phyloP scores from a whole-genome alignment of 73 alveolate species.

The Durusdinium trenchii region DNA sequence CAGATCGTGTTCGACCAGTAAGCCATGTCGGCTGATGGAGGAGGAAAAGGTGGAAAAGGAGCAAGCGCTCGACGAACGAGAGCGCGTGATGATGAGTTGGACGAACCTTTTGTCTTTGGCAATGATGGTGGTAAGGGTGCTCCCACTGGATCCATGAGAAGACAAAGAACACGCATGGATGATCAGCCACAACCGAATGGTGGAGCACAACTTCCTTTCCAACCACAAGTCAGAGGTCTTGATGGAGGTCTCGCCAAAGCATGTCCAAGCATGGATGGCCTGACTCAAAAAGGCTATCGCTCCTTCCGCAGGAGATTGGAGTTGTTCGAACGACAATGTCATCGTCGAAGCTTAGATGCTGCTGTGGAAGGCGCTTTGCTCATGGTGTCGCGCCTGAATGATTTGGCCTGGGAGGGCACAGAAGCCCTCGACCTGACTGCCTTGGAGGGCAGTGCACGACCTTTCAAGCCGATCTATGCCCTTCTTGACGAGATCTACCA shows the following conservation, averaged over 20 bases:
- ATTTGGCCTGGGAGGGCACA: conserved; percentile 3
- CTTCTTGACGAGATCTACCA: conserved; percentile 3
- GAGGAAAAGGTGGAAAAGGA: no score
- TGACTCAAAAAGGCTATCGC: neutral
- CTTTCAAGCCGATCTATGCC: neutral
- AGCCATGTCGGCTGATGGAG: no score
- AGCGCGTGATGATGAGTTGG: no score
- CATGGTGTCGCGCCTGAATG: neutral
- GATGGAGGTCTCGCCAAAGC: conserved; percentile 19
- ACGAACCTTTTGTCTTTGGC: no score
- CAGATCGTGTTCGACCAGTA: no score
- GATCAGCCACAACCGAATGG: neutral
- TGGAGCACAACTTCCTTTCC: neutral
- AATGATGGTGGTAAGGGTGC: neutral
- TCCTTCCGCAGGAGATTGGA: neutral
- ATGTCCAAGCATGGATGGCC: neutral
- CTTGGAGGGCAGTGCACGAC: neutral
- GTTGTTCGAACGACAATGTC: neutral
- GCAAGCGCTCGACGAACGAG: no score
- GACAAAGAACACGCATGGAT: neutral
- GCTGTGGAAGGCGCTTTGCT: conserved; percentile 26
- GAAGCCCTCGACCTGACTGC: neutral
- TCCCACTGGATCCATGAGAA: neutral
- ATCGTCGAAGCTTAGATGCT: neutral
- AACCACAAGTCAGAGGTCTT: no score